Percentiles rank a stretch among this genome's conserved stretches.
Evolutionary conservation across 148 eudicot species (phyloP).

Genomic region (Vaccinium macrocarpon): DNA sequence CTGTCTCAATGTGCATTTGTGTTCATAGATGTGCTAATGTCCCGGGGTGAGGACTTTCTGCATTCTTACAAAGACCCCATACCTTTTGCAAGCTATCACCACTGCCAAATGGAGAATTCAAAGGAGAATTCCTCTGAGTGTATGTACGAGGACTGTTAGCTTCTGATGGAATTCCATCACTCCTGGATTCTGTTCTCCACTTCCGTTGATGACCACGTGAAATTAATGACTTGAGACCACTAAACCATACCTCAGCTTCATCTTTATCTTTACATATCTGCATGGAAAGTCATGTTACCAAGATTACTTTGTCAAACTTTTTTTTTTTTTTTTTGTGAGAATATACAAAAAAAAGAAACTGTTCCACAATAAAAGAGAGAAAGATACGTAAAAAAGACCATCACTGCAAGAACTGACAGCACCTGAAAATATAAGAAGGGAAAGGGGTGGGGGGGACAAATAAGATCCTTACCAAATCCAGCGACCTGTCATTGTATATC

Average conservation of each 20-base stretch:
- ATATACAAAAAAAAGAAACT: no score
- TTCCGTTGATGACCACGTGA: conserved; percentile 79
- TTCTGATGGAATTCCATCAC: conserved; percentile 89
- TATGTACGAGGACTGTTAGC: conserved; percentile 92
- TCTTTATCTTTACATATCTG: conserved; percentile 98
- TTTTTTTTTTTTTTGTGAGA: no score
- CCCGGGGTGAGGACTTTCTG: not conserved
- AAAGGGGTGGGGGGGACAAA: not conserved
- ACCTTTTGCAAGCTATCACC: conserved; percentile 85
- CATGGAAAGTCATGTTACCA: conserved; percentile 11
- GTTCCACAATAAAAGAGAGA: not conserved
- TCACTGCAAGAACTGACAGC: not conserved
- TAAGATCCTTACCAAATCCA: conserved; percentile 74
- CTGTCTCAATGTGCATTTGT: not conserved
- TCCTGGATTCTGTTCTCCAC: conserved; percentile 94
- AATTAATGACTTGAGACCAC: conserved; percentile 90
- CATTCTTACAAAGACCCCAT: not conserved
- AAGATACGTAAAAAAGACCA: conserved; percentile 1
- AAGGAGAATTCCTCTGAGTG: conserved; percentile 86
- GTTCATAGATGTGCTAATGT: not conserved
- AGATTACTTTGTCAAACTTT: not conserved
- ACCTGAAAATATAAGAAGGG: not conserved
- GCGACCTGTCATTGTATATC: conserved; percentile 80
- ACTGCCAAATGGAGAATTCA: conserved; percentile 80
- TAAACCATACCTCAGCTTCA: conserved; percentile 99